Conservation (phyloP, 192 early-diverging fungal genomes). For the Phlyctochytrium arcticum region DNA sequence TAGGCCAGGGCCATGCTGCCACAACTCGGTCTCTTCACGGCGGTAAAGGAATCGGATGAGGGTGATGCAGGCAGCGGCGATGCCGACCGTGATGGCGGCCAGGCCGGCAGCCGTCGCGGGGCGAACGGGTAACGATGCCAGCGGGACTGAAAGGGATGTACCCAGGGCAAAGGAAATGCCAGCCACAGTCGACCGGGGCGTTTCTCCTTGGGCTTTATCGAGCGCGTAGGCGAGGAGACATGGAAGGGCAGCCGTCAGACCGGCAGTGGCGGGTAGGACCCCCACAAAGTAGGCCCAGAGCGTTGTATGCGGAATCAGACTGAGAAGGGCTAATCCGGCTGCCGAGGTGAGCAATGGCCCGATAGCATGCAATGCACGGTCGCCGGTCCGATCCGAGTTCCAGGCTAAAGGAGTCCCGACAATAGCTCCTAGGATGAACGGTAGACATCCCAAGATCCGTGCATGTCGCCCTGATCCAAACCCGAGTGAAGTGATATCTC, state of each 20-base stretch:
- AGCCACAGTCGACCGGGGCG: constrained; percentile 1
- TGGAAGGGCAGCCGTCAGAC: constrained; percentile 22
- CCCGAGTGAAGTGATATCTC: constrained; percentile 18
- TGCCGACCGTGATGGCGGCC: background rate
- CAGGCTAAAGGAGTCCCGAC: background rate
- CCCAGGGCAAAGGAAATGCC: constrained; percentile 11
- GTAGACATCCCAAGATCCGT: constrained; percentile 14
- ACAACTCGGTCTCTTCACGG: constrained; percentile 27
- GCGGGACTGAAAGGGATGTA: constrained; percentile 4
- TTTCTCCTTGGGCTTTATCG: constrained; percentile 24
- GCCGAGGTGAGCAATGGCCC: constrained; percentile 11
- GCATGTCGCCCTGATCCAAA: constrained; percentile 9
- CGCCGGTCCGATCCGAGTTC: constrained; percentile 27
- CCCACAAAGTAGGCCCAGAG: constrained; percentile 23
- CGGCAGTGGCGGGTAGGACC: constrained; percentile 20
- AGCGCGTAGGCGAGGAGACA: constrained; percentile 27
- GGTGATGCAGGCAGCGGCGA: constrained; percentile 14
- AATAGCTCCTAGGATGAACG: constrained; percentile 13
- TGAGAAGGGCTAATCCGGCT: constrained; percentile 24
- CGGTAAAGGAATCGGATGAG: constrained; percentile 21
- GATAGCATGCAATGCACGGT: constrained; percentile 23
- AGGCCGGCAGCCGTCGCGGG: constrained; percentile 8
- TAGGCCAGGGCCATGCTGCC: constrained; percentile 27
- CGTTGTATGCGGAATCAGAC: constrained; percentile 16
- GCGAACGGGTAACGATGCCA: background rate